Percentiles rank a stretch among this genome's conserved stretches.
Conservation (phyloP, 495 filamentous ascomycete genomes). For the Xylaria venustula region DNA sequence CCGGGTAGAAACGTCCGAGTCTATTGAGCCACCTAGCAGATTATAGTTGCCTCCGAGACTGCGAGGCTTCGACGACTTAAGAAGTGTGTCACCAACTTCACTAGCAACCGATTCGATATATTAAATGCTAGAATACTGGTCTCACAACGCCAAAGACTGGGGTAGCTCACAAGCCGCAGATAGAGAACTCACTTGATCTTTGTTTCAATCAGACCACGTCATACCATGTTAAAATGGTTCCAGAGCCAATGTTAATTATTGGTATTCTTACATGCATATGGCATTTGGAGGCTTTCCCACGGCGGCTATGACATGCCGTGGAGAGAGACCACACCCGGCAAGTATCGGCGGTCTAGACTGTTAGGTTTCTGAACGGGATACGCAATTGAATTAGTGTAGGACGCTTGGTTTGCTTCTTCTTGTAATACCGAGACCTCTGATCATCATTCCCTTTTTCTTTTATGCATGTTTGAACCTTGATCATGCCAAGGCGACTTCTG, state of each 20-base stretch:
- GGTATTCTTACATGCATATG: constrained; percentile 4
- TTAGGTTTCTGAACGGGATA: background rate
- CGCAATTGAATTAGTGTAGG: background rate
- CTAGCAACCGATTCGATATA: background rate
- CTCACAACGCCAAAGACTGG: background rate
- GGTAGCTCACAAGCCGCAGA: background rate
- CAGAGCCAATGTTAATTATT: background rate
- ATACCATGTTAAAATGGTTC: background rate
- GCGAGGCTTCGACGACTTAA: background rate
- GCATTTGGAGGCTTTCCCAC: background rate
- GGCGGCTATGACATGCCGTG: background rate
- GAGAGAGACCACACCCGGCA: background rate
- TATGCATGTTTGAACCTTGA: no score
- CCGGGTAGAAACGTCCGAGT: no score
- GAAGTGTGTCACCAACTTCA: background rate
- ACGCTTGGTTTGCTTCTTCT: background rate
- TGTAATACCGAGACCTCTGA: no score
- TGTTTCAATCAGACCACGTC: background rate
- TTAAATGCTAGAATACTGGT: no score
- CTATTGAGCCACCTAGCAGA: no score
- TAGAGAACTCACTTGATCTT: background rate
- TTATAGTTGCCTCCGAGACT: background rate
- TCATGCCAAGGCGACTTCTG: no score
- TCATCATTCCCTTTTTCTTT: no score
- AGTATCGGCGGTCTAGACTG: background rate